These are phyloP conservation scores for Mycena albidolilacea DNA, from an alignment of 768 basidiomycete species.

Conservation along the genomic window DNA sequence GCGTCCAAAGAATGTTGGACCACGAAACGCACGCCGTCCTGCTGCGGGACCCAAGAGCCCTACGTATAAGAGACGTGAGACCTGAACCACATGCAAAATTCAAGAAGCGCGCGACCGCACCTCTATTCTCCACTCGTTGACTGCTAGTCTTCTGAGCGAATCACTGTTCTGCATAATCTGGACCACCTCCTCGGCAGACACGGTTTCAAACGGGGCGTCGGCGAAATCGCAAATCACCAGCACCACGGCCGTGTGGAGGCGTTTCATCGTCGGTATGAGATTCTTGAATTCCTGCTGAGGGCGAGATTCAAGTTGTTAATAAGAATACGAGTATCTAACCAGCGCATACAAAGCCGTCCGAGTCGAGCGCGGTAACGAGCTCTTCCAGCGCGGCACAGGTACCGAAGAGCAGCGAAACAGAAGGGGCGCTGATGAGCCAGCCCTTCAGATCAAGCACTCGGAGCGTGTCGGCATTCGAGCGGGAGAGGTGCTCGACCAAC, in stretches of 20 bases:
- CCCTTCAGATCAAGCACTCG: conserved; percentile 50
- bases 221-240: conserved; percentile 50
- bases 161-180: conserved; percentile 46
- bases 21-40: conserved; percentile 20
- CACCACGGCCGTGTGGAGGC: conserved; percentile 52
- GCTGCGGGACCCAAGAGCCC: conserved; percentile 29
- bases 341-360: conserved; percentile 31
- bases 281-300: conserved; percentile 46
- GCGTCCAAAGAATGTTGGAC: background rate
- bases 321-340: background rate
- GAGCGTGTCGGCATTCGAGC: conserved; percentile 51
- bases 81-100: background rate
- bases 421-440: conserved; percentile 49
- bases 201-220: conserved; percentile 18
- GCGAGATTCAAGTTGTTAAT: background rate
- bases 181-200: conserved; percentile 43
- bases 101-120: conserved; percentile 38
- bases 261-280: conserved; percentile 37
- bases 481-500: conserved; percentile 56
- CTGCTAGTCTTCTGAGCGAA: conserved; percentile 47
- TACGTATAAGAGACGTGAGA: background rate
- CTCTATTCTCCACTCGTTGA: conserved; percentile 55
- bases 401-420: conserved; percentile 47
- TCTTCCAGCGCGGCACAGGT: conserved; percentile 55
- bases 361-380: conserved; percentile 49